Conservation (phyloP, 2,329 filamentous ascomycete genomes). For the Talaromyces albobiverticillius region DNA sequence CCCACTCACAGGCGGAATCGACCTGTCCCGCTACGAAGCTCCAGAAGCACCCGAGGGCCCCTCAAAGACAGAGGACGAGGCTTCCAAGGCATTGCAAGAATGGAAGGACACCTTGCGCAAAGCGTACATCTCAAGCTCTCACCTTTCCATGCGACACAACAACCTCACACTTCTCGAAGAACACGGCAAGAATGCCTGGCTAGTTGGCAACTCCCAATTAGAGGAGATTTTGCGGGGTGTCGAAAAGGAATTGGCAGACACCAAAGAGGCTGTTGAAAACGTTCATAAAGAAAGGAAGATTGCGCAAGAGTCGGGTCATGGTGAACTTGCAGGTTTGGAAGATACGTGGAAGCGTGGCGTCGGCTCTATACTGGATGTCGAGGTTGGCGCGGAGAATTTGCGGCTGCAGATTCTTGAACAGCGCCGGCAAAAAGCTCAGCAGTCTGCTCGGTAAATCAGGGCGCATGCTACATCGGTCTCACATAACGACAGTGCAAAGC, state of each 20-base stretch:
- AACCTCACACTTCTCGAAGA: constrained; percentile 73
- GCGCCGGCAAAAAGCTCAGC: constrained; percentile 43
- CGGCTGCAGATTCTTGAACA: constrained; percentile 64
- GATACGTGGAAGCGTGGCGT: constrained; percentile 77
- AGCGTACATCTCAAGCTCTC: constrained; percentile 58
- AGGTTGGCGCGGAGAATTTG: constrained; percentile 75
- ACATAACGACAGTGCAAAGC: background rate
- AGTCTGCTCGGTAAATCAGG: constrained; percentile 17
- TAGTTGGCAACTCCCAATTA: constrained; percentile 76
- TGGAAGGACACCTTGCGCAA: constrained; percentile 53
- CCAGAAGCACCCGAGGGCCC: constrained; percentile 57
- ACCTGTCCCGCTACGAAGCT: constrained; percentile 79
- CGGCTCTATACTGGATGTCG: constrained; percentile 76
- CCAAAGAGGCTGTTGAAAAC: constrained; percentile 67
- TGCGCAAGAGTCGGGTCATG: constrained; percentile 67
- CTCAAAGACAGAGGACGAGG: constrained; percentile 26
- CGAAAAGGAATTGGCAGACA: constrained; percentile 70
- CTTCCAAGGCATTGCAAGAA: constrained; percentile 35
- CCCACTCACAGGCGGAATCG: constrained; percentile 63
- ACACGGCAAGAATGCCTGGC: constrained; percentile 87
- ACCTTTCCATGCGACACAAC: constrained; percentile 55
- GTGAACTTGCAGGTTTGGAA: constrained; percentile 71
- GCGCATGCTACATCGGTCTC: background rate
- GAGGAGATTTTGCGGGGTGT: constrained; percentile 68
- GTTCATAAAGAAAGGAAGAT: constrained; percentile 68